A percentile compares a stretch with the other conserved stretches of the same genome.
Evolutionary conservation across 2,329 filamentous ascomycete species (phyloP).

Genomic region (Phyllosticta capitalensis): DNA sequence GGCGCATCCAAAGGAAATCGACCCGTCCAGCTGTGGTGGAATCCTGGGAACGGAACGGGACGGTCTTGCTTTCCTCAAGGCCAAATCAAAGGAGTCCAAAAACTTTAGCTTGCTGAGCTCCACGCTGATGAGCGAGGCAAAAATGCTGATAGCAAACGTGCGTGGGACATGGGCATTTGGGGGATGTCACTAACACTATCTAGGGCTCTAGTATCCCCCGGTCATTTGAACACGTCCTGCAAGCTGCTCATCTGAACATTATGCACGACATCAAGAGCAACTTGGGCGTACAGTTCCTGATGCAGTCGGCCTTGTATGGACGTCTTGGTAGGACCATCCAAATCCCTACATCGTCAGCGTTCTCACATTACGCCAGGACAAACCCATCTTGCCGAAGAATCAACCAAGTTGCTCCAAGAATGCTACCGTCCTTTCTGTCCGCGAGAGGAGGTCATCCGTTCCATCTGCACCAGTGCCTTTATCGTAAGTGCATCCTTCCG

Average conservation of each 20-base stretch:
- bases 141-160: constrained; percentile 65
- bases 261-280: constrained; percentile 63
- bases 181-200: background rate
- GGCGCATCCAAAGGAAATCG: constrained; percentile 67
- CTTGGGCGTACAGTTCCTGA: constrained; percentile 63
- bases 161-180: constrained; percentile 38
- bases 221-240: constrained; percentile 69
- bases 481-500: constrained; percentile 32
- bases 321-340: constrained; percentile 52
- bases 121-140: constrained; percentile 76
- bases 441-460: constrained; percentile 70
- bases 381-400: constrained; percentile 47
- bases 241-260: constrained; percentile 73
- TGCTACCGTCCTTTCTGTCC: constrained; percentile 57
- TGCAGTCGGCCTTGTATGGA: constrained; percentile 65
- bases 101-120: constrained; percentile 82
- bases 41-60: constrained; percentile 73
- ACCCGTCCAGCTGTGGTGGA: constrained; percentile 58
- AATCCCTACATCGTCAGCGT: background rate
- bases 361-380: constrained; percentile 31
- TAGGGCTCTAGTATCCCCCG: constrained; percentile 48
- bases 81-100: constrained; percentile 74
- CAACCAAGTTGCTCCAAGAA: constrained; percentile 64
- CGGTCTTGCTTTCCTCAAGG: constrained; percentile 71
- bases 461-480: constrained; percentile 61